phyloP scores from a whole-genome alignment of 1,284 basidiomycete genomes.

The Sparassis latifolia region DNA sequence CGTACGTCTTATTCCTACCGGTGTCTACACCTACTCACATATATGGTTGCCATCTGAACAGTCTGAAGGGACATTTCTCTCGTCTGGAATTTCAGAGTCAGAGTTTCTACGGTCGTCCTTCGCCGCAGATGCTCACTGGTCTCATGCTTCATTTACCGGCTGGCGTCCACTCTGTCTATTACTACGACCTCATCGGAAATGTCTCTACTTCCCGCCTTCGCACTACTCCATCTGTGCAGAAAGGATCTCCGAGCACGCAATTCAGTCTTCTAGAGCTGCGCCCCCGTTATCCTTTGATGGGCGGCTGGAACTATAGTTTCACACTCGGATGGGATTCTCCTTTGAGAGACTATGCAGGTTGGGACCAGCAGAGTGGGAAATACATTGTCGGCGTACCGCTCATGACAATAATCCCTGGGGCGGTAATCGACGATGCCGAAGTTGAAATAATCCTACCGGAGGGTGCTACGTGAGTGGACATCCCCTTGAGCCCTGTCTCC shows the following conservation, averaged over 20 bases:
- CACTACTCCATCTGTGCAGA: constrained; percentile 52
- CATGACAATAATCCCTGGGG: constrained; percentile 75
- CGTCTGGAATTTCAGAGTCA: constrained; percentile 83
- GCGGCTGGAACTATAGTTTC: constrained; percentile 97
- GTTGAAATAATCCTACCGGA: constrained; percentile 86
- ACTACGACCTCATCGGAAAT: constrained; percentile 89
- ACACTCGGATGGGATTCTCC: constrained; percentile 91
- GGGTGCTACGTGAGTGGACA: constrained; percentile 74
- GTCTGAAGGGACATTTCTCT: constrained; percentile 94
- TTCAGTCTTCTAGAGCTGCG: constrained; percentile 72
- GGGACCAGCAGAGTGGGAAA: constrained; percentile 49
- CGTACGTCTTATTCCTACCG: constrained; percentile 33
- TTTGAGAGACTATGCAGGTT: constrained; percentile 66
- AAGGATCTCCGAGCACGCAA: constrained; percentile 44
- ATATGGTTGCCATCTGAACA: constrained; percentile 24
- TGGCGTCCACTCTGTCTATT: constrained; percentile 79
- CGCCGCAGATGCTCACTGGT: constrained; percentile 68
- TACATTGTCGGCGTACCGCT: constrained; percentile 83
- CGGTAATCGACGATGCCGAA: constrained; percentile 79
- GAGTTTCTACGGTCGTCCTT: constrained; percentile 53
- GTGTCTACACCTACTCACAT: background rate
- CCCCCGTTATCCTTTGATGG: constrained; percentile 90
- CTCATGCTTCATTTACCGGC: constrained; percentile 76
- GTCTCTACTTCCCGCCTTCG: constrained; percentile 92
- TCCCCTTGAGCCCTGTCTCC: background rate